Conservation (phyloP, 805 yeast genomes). For the Kodamaea jinghongensis region DNA sequence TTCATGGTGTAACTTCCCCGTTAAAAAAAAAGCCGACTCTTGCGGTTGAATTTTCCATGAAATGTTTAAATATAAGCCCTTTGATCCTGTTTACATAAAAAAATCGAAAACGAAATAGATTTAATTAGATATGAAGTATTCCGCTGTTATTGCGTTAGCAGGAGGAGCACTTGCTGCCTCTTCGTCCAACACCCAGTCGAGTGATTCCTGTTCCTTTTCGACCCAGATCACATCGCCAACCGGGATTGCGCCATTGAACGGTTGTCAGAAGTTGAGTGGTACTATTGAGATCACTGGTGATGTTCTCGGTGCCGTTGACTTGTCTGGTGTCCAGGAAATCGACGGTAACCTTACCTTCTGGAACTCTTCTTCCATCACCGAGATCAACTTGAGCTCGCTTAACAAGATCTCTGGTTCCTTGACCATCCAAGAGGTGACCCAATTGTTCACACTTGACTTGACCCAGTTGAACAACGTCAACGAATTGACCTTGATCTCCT, state of each 20-base stretch:
- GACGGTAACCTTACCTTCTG: constrained; percentile 30
- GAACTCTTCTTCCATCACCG: constrained; percentile 39
- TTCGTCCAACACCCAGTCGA: constrained; percentile 10
- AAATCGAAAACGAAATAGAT: too few species aligned
- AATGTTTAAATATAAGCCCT: too few species aligned
- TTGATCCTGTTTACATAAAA: too few species aligned
- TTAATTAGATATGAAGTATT: constrained; percentile 6
- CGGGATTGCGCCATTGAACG: constrained; percentile 29
- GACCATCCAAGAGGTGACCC: constrained; percentile 36
- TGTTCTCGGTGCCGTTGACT: constrained; percentile 19
- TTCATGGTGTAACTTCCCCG: too few species aligned
- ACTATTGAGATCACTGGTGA: constrained; percentile 34
- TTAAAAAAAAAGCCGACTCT: too few species aligned
- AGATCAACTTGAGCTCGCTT: constrained; percentile 29
- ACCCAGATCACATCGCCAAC: constrained; percentile 40
- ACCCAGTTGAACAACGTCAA: constrained; percentile 27
- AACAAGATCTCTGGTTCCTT: constrained; percentile 35
- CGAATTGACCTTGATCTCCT: constrained; percentile 35
- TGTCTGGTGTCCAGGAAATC: constrained; percentile 19
- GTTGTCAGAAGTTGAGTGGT: constrained; percentile 44
- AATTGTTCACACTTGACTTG: constrained; percentile 37
- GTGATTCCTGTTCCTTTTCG: constrained; percentile 33
- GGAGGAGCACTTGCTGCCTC: constrained; percentile 5
- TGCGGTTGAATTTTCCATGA: too few species aligned
- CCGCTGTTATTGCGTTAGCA: constrained; percentile 9